phyloP scores from a whole-genome alignment of 2,329 filamentous ascomycete genomes.

The Sphaerulina populicola region DNA sequence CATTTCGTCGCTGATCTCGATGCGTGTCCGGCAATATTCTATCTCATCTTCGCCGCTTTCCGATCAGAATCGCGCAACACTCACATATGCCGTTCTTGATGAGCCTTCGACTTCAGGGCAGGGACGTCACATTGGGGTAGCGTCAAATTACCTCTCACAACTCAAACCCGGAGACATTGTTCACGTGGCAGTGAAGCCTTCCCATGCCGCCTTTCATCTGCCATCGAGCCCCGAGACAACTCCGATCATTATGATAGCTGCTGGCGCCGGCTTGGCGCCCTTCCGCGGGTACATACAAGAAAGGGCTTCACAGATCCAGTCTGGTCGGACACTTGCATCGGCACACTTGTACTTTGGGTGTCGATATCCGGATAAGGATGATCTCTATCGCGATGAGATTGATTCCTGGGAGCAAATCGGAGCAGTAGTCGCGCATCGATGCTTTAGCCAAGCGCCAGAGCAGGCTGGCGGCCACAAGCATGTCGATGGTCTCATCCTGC shows the following conservation, averaged over 20 bases:
- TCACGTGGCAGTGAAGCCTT: slow-evolving; percentile 37
- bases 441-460: slow-evolving; percentile 47
- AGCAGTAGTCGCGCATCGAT: slow-evolving; percentile 53
- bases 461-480: slow-evolving; percentile 45
- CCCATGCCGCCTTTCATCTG: slow-evolving; percentile 38
- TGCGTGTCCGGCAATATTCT: slow-evolving; percentile 46
- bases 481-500: slow-evolving; percentile 46
- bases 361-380: slow-evolving; percentile 48
- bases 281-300: slow-evolving; percentile 98
- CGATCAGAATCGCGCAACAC: slow-evolving; percentile 31
- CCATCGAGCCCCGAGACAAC: slow-evolving; percentile 36
- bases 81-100: slow-evolving; percentile 56
- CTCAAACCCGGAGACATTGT: slow-evolving; percentile 37
- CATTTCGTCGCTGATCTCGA: slow-evolving; percentile 63
- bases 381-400: slow-evolving; percentile 54
- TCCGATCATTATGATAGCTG: slow-evolving; percentile 36
- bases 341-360: slow-evolving; percentile 59
- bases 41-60: slow-evolving; percentile 32
- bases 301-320: slow-evolving; percentile 47
- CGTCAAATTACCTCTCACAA: slow-evolving; percentile 37
- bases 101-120: slow-evolving; percentile 21
- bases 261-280: slow-evolving; percentile 84
- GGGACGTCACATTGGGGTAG: slow-evolving; percentile 38
- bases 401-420: slow-evolving; percentile 53
- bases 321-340: slow-evolving; percentile 48